Percentiles rank a stretch among this genome's conserved stretches.
These are phyloP conservation scores for Lactuca sativa DNA, from an alignment of 129 eudicot species.

Conservation along the genomic window DNA sequence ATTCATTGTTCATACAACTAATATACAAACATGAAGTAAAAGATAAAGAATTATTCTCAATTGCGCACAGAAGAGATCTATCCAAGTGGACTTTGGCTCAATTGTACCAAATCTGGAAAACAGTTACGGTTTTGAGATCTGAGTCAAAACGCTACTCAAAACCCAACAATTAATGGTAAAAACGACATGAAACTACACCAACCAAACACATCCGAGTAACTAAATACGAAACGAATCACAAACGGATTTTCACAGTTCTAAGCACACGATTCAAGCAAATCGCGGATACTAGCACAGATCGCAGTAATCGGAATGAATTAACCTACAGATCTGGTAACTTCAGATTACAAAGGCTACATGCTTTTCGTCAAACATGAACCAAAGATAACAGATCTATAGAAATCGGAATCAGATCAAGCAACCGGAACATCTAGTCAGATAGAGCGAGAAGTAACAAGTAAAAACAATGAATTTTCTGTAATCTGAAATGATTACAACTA, in stretches of 20 bases:
- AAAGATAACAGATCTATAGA: slow-evolving; percentile 33
- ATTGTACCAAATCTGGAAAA: not conserved
- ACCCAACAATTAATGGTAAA: not conserved
- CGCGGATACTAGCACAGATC: slow-evolving; percentile 25
- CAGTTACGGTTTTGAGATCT: not conserved
- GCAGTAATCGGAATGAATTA: not conserved
- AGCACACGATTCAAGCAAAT: not conserved
- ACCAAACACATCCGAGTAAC: slow-evolving; percentile 16
- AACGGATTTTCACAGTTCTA: slow-evolving; percentile 18
- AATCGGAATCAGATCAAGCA: slow-evolving; percentile 25
- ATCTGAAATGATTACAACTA: not conserved
- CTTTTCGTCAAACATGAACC: not conserved
- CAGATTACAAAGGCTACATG: not conserved
- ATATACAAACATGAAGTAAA: slow-evolving; percentile 1
- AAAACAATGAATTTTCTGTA: not conserved
- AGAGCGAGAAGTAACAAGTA: not conserved
- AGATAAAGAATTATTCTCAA: not conserved
- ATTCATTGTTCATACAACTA: slow-evolving; percentile 5
- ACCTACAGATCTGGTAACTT: slow-evolving; percentile 25
- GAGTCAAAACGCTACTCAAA: not conserved
- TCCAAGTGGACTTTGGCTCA: not conserved
- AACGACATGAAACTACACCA: not conserved
- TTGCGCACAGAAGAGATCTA: not conserved
- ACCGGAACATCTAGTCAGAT: slow-evolving; percentile 1
- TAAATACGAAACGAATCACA: not conserved